phyloP scores from a whole-genome alignment of 768 basidiomycete species.

The Cyathus striatus region DNA sequence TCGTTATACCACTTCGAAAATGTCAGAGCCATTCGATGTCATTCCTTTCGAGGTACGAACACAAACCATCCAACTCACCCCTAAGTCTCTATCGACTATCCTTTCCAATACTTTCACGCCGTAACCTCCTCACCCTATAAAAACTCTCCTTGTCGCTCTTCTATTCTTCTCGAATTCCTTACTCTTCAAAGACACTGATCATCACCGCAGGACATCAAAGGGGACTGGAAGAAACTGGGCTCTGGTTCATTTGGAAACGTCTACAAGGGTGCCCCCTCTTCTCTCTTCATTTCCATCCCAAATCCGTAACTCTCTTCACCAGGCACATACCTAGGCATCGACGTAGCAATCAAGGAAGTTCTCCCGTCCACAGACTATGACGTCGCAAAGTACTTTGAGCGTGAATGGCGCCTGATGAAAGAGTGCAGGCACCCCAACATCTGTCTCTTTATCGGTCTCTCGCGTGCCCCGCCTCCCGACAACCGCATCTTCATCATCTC shows the following conservation, averaged over 20 bases:
- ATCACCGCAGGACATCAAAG: slow-evolving; percentile 68
- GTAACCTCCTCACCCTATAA: too few relatives aligned
- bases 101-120: too few relatives aligned
- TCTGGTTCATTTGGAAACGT: slow-evolving; percentile 94
- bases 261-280: slow-evolving; percentile 58
- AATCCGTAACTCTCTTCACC: slow-evolving; percentile 1
- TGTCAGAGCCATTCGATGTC: slow-evolving; percentile 78
- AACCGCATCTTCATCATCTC: slow-evolving; percentile 92
- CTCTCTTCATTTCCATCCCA: neutral
- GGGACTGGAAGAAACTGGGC: slow-evolving; percentile 84
- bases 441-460: slow-evolving; percentile 89
- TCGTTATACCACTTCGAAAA: slow-evolving; percentile 17
- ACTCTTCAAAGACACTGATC: slow-evolving; percentile 5
- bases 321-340: slow-evolving; percentile 92
- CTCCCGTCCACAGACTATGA: slow-evolving; percentile 89
- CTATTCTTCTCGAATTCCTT: too few relatives aligned
- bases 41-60: slow-evolving; percentile 74
- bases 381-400: slow-evolving; percentile 94
- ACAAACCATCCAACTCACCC: slow-evolving; percentile 2
- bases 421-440: slow-evolving; percentile 91
- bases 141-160: too few relatives aligned
- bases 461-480: slow-evolving; percentile 70
- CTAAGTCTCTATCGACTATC: too few relatives aligned
- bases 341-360: slow-evolving; percentile 96
- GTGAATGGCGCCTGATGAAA: slow-evolving; percentile 99